Base-by-base conservation (phyloP, 352 stramenopile genomes). In the Aphanomyces euteiches region DNA sequence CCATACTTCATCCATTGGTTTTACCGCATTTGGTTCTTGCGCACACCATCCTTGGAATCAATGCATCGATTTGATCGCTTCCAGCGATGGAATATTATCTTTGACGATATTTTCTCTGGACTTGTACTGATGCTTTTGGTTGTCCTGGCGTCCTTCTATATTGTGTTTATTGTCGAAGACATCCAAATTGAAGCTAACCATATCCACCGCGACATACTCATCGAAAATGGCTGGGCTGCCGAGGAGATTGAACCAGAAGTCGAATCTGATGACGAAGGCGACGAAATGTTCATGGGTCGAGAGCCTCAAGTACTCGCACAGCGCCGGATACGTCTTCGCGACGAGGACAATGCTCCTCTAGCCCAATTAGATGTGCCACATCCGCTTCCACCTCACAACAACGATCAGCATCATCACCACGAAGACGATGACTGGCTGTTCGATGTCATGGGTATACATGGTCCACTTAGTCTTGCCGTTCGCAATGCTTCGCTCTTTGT, bases 401-500 rank as follows among this genome's bases (percentile, higher is more conserved):
- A n/a, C 48, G 47, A 60, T 34, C 64, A 54, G 5, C 43, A 7
- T 21, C 53, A 61, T n/a, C 40, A 7, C 45, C 21, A 36, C 34
- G 64, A 54, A 21, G 54, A 45, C 45, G 53, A 48, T 34, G 43
- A 56, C 34, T 40, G 96, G 1, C 85, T 99, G 74, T 96, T 98
- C 72, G 96, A 99, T 72, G 77, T 99, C 2, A 76, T 99, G 28
- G 97, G 97, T 7, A 79, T 99, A 21, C 91, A 95, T 48, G 97
- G 96, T 3, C 96, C 98, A 37, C 76, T 98, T 47, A 76, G 92
- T 56, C 88, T 96, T 36, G 77, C 99, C 5, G 88, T 99, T 67
- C 90, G 96, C 28, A 99, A 99, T 72, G 84, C 98, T 3, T 91
- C 97, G 59, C 99, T 96, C 95, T 78, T 99, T 3, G 69, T 99